Base-by-base conservation (phyloP, 75 land plant species). In the Larix kaempferi region DNA sequence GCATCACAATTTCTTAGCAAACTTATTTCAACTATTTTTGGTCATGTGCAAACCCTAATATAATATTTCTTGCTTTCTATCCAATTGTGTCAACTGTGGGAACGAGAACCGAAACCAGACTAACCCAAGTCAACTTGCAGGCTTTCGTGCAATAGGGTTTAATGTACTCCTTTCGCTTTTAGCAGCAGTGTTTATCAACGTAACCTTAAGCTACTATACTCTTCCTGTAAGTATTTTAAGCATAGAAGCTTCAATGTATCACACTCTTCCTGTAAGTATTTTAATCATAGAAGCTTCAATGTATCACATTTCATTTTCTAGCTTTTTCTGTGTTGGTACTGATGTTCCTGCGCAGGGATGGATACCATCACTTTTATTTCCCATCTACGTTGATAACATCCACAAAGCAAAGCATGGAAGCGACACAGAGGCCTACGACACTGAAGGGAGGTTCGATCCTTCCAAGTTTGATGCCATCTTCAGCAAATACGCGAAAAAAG, bases 231-330 rank as follows among this genome's bases (percentile, higher is more conserved):
- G 92, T 73, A n/a, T n/a, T n/a, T n/a, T n/a, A 41, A 41, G 6
- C 6, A 5, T 0, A 41, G 44, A 41, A 41, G 44, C 44, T 41
- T 6, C 6, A 0, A 41, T 41, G 44, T 41, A n/a, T n/a, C 23
- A 81, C 0, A 93, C 98, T 66, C 86, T 82, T 6, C 97, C 89
- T 25, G 97, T 94, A 84, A 78, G 92, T 73, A 57, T 5, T 6
- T 41, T 41, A 6, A 6, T 41, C 44, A 41, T 41, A n/a, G n/a
- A n/a, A n/a, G n/a, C n/a, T n/a, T n/a, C n/a, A n/a, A n/a, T n/a
- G n/a, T n/a, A n/a, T n/a, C n/a, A n/a, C n/a, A n/a, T n/a, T n/a
- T n/a, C n/a, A n/a, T n/a, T n/a, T n/a, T n/a, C n/a, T n/a, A n/a
- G n/a, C n/a, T n/a, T n/a, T n/a, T n/a, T n/a, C n/a, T n/a, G n/a